These are phyloP conservation scores for Fusarium mangiferae DNA, from an alignment of 2,329 filamentous ascomycete species.

Conservation along the genomic window DNA sequence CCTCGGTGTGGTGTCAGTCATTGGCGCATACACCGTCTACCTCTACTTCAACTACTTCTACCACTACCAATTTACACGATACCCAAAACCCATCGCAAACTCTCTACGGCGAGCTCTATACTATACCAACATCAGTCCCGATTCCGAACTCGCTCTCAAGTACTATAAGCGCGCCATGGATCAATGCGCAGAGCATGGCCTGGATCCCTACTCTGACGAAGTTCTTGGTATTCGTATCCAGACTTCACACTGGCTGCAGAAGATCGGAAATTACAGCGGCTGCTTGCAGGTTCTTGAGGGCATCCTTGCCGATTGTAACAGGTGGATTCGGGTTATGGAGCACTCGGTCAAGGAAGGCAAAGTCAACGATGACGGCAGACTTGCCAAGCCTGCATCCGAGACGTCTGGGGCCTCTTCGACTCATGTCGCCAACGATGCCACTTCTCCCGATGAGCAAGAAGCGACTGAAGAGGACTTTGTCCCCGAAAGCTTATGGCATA, in stretches of 20 bases:
- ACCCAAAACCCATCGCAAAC: conserved; percentile 77
- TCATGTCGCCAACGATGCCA: not conserved
- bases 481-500: conserved; percentile 63
- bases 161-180: conserved; percentile 85
- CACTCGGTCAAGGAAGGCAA: conserved; percentile 59
- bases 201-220: conserved; percentile 93
- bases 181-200: conserved; percentile 75
- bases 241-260: conserved; percentile 82
- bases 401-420: conserved; percentile 6
- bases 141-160: conserved; percentile 80
- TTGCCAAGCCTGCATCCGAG: conserved; percentile 36
- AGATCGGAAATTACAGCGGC: conserved; percentile 74
- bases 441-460: conserved; percentile 28
- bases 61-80: conserved; percentile 64
- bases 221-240: conserved; percentile 90
- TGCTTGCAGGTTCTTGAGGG: conserved; percentile 82
- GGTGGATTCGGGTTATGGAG: conserved; percentile 68
- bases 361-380: conserved; percentile 53
- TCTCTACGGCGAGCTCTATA: conserved; percentile 86
- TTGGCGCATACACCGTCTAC: conserved; percentile 48
- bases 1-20: conserved; percentile 43
- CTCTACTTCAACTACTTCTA: conserved; percentile 67
- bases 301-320: conserved; percentile 74
- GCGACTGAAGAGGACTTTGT: conserved; percentile 42
- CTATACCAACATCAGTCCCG: conserved; percentile 80